These are phyloP conservation scores for Pseudogymnoascus sp. DNA, from an alignment of 2,329 filamentous ascomycete species.

Conservation along the genomic window DNA sequence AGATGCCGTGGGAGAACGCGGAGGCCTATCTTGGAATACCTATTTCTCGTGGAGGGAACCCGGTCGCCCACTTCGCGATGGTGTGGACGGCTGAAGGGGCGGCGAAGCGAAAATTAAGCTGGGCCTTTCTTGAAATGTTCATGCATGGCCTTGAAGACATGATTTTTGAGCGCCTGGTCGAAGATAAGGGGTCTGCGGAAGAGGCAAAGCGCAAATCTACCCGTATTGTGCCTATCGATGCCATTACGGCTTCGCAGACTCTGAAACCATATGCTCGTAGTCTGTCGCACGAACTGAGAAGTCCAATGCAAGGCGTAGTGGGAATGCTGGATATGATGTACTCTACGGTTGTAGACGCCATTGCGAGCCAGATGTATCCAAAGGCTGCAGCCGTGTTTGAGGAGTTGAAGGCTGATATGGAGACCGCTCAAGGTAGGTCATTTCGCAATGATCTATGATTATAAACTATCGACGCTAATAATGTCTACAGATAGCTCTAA, in stretches of 20 bases:
- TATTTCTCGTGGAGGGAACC: constrained; percentile 55
- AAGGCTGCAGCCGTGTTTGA: constrained; percentile 48
- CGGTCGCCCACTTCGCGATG: constrained; percentile 61
- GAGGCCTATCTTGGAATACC: constrained; percentile 62
- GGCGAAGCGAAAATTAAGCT: constrained; percentile 45
- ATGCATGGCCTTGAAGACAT: constrained; percentile 61
- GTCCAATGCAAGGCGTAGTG: constrained; percentile 68
- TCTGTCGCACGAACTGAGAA: constrained; percentile 62
- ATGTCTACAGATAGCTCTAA: constrained; percentile 52
- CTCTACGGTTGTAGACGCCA: constrained; percentile 59
- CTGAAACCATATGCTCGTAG: constrained; percentile 65
- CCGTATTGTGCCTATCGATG: constrained; percentile 44
- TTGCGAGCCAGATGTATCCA: constrained; percentile 43
- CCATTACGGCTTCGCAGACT: constrained; percentile 51
- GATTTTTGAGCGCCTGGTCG: constrained; percentile 48
- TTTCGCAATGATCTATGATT: neutral
- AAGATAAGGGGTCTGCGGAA: constrained; percentile 39
- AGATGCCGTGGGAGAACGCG: constrained; percentile 46
- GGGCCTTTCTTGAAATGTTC: constrained; percentile 60
- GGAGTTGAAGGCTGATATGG: constrained; percentile 58
- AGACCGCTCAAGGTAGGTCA: constrained; percentile 54
- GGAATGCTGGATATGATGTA: constrained; percentile 73
- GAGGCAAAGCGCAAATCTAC: constrained; percentile 25
- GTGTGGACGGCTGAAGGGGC: constrained; percentile 62
- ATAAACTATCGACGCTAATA: constrained; percentile 9